Conservation (phyloP, 2,329 filamentous ascomycete genomes). For the Lasiodiplodia sp. region DNA sequence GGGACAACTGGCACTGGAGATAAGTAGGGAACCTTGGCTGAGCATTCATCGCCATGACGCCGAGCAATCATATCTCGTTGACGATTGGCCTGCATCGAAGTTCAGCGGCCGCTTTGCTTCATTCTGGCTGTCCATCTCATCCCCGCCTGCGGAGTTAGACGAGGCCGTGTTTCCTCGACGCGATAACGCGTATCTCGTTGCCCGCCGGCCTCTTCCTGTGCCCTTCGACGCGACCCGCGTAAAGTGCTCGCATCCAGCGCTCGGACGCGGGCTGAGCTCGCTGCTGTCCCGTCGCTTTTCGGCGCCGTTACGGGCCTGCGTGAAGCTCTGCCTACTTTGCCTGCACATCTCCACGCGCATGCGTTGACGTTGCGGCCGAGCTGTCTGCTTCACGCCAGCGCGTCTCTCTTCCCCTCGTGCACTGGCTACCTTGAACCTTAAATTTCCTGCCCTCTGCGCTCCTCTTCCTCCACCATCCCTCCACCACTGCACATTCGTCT, state of each 20-base stretch:
- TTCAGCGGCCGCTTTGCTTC: background rate
- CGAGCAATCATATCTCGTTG: background rate
- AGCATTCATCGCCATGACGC: background rate
- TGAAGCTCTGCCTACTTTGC: background rate
- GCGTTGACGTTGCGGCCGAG: background rate
- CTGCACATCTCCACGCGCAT: background rate
- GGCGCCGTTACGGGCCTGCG: background rate
- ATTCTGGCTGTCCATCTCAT: background rate
- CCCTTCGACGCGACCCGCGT: background rate
- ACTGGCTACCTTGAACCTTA: background rate
- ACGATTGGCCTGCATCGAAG: background rate
- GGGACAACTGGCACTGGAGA: background rate
- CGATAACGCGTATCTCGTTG: background rate
- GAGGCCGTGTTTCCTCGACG: background rate
- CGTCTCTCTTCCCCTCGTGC: conserved; percentile 21
- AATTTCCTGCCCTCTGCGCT: background rate
- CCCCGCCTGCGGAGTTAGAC: background rate
- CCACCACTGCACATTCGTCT: background rate
- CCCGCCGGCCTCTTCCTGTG: background rate
- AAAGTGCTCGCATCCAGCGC: background rate
- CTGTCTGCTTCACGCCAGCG: conserved; percentile 21
- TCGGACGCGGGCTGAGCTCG: background rate
- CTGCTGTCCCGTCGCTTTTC: background rate
- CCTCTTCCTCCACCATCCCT: background rate
- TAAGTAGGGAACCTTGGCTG: background rate